These are phyloP conservation scores for Pythium oligandrum DNA, from an alignment of 352 stramenopile genomes.

Conservation along the genomic window DNA sequence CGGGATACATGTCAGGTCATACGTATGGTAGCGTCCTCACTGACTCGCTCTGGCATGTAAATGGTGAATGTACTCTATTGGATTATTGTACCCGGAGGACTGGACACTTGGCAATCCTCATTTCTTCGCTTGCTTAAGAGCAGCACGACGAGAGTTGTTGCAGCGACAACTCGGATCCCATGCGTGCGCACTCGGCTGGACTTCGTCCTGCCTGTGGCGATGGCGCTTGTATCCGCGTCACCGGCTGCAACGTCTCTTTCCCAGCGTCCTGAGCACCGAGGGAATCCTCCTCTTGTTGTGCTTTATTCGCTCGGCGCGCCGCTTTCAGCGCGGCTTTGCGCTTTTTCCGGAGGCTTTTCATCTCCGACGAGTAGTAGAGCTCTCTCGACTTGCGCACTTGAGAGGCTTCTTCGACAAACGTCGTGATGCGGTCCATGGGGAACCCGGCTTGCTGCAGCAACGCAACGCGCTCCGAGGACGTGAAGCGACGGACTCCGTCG, in stretches of 20 bases:
- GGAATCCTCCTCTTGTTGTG: background rate
- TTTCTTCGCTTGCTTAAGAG: slow-evolving; percentile 1
- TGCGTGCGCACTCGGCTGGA: background rate
- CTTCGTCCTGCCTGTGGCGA: background rate
- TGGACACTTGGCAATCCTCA: no score
- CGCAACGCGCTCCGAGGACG: slow-evolving; percentile 11
- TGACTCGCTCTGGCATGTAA: no score
- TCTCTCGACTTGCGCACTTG: slow-evolving; percentile 12
- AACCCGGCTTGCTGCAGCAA: slow-evolving; percentile 15
- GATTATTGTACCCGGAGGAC: no score
- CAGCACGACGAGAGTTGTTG: slow-evolving; percentile 11
- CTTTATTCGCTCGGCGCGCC: background rate
- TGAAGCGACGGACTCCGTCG: slow-evolving; percentile 20
- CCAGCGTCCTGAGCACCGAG: background rate
- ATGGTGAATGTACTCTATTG: no score
- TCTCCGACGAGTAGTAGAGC: slow-evolving; percentile 18
- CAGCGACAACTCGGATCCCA: background rate
- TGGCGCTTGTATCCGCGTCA: background rate
- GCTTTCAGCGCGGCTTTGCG: slow-evolving; percentile 12
- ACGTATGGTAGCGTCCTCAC: no score
- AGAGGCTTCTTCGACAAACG: slow-evolving; percentile 12
- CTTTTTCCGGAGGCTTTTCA: slow-evolving; percentile 18
- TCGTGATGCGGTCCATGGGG: slow-evolving; percentile 3
- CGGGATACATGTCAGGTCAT: no score
- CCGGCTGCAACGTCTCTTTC: background rate